phyloP scores from a whole-genome alignment of 495 filamentous ascomycete species.

The Acidiella bohemica region DNA sequence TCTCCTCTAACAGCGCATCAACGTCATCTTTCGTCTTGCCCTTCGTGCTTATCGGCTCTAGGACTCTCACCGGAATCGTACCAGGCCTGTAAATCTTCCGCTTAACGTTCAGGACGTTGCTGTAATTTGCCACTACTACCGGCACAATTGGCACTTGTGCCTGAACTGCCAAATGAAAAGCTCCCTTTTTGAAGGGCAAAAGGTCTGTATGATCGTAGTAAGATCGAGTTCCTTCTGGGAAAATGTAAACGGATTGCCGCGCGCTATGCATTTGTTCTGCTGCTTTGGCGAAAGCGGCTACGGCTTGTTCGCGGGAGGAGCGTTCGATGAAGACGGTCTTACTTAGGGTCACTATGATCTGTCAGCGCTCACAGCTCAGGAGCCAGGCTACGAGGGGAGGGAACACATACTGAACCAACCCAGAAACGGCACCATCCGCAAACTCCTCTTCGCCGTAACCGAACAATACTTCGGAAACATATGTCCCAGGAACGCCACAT shows the following conservation, averaged over 20 bases:
- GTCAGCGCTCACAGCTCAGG: background rate
- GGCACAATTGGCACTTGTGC: slow-evolving; percentile 88
- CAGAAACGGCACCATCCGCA: slow-evolving; percentile 71
- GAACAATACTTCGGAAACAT: slow-evolving; percentile 85
- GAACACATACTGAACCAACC: slow-evolving; percentile 69
- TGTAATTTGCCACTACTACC: slow-evolving; percentile 76
- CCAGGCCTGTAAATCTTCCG: slow-evolving; percentile 57
- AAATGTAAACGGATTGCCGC: slow-evolving; percentile 79
- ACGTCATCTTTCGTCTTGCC: slow-evolving; percentile 68
- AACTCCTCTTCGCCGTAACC: slow-evolving; percentile 80
- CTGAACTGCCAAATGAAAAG: slow-evolving; percentile 90
- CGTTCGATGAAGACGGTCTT: slow-evolving; percentile 93
- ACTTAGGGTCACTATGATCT: slow-evolving; percentile 50
- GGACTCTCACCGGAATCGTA: slow-evolving; percentile 60
- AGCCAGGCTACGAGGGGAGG: too few species aligned
- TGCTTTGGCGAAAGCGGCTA: slow-evolving; percentile 72
- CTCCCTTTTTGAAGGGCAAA: slow-evolving; percentile 93
- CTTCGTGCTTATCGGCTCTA: slow-evolving; percentile 74
- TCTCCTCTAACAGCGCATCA: slow-evolving; percentile 56
- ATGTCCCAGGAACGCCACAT: slow-evolving; percentile 76
- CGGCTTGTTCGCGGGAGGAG: slow-evolving; percentile 62
- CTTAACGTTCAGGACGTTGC: slow-evolving; percentile 61
- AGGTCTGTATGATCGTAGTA: slow-evolving; percentile 70
- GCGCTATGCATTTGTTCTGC: slow-evolving; percentile 60
- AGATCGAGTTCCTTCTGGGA: slow-evolving; percentile 74